Evolutionary conservation across 2,329 filamentous ascomycete genomes (phyloP).

Genomic region (Aspergillus ochraceoroseus): DNA sequence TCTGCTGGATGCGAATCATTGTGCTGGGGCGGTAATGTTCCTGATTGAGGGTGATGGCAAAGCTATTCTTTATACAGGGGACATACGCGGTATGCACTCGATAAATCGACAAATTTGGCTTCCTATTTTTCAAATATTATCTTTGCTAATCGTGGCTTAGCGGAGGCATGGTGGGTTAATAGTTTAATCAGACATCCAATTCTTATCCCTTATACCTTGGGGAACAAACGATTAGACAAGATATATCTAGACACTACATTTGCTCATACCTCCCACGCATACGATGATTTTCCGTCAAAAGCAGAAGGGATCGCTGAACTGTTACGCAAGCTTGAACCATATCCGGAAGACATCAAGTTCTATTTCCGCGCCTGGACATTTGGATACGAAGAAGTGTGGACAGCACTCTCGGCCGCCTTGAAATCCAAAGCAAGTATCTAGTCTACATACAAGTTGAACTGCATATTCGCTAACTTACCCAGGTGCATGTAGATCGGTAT

Average conservation of each 20-base stretch:
- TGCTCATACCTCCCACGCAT: constrained; percentile 48
- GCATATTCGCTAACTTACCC: too few relatives aligned
- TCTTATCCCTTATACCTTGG: constrained; percentile 67
- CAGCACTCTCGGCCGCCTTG: constrained; percentile 68
- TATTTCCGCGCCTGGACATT: constrained; percentile 89
- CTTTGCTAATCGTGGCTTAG: constrained; percentile 23
- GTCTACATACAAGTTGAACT: constrained; percentile 14
- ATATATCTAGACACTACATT: constrained; percentile 91
- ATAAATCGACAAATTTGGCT: neutral
- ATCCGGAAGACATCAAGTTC: constrained; percentile 70
- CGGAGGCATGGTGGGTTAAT: constrained; percentile 82
- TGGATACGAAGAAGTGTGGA: constrained; percentile 89
- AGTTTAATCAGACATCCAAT: constrained; percentile 65
- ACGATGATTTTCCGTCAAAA: constrained; percentile 57
- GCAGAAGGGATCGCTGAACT: constrained; percentile 72
- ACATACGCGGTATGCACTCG: constrained; percentile 61
- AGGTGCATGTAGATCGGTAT: constrained; percentile 80
- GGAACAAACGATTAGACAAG: constrained; percentile 65
- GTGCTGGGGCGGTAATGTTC: constrained; percentile 86
- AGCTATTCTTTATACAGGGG: constrained; percentile 81
- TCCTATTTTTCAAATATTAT: neutral
- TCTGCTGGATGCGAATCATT: constrained; percentile 87
- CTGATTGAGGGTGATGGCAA: constrained; percentile 69
- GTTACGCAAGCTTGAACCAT: constrained; percentile 60
- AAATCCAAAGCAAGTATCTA: constrained; percentile 52